Conservation (phyloP, 169 alveolate genomes). For the Cryptosporidium baileyi region DNA sequence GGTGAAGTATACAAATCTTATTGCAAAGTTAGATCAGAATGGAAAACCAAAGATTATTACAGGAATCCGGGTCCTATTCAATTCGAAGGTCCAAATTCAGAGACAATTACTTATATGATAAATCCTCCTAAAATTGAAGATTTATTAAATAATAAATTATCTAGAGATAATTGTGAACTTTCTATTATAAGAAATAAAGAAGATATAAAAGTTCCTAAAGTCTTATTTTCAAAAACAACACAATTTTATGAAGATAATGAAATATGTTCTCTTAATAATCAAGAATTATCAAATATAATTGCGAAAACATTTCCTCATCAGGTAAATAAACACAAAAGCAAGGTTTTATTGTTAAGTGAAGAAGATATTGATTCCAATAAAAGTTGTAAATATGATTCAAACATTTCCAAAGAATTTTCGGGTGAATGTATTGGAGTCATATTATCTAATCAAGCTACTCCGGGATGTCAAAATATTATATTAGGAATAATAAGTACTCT, state of each 20-base stretch:
- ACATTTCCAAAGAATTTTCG: not conserved
- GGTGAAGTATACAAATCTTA: slow-evolving; percentile 78
- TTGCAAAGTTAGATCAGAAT: slow-evolving; percentile 78
- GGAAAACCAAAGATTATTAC: slow-evolving; percentile 82
- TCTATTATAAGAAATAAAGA: not conserved
- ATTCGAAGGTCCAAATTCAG: slow-evolving; percentile 77
- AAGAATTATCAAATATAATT: not conserved
- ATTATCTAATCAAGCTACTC: slow-evolving; percentile 15
- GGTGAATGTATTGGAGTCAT: slow-evolving; percentile 30
- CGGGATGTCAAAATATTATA: slow-evolving; percentile 45
- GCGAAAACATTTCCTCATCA: slow-evolving; percentile 2
- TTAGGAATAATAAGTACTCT: slow-evolving; percentile 5
- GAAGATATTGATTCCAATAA: not conserved
- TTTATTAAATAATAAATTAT: no score
- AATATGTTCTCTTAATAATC: not conserved
- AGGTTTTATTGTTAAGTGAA: not conserved
- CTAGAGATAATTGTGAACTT: not conserved
- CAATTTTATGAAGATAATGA: slow-evolving; percentile 9
- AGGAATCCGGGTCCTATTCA: slow-evolving; percentile 86
- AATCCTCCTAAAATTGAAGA: slow-evolving; percentile 74
- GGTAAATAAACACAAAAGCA: not conserved
- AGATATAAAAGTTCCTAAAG: not conserved
- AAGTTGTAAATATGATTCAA: not conserved
- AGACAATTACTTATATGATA: slow-evolving; percentile 70
- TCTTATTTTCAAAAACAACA: not conserved